Evolutionary conservation across 1,284 basidiomycete species (phyloP).

Genomic region (Malassezia sympodialis): DNA sequence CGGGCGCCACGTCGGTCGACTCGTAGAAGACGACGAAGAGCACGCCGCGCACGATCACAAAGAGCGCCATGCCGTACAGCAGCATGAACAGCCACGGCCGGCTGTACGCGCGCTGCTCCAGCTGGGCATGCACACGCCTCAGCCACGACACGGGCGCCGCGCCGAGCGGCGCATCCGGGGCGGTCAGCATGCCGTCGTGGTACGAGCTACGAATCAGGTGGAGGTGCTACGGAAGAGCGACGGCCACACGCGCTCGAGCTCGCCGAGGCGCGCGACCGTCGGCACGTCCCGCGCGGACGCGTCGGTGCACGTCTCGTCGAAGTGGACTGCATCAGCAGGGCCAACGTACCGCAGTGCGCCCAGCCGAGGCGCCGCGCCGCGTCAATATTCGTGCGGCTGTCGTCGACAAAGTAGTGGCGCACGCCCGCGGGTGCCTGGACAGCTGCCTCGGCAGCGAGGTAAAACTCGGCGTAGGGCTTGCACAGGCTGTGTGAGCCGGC

Average conservation of each 20-base stretch:
- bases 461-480: slow-evolving; percentile 60
- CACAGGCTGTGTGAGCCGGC: slow-evolving; percentile 51
- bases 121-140: neutral
- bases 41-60: neutral
- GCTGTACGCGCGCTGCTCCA: neutral
- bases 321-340: slow-evolving; percentile 21
- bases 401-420: slow-evolving; percentile 42
- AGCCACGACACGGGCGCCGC: neutral
- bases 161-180: neutral
- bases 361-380: slow-evolving; percentile 40
- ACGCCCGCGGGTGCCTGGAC: slow-evolving; percentile 19
- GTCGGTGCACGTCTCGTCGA: slow-evolving; percentile 23
- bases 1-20: neutral
- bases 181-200: neutral
- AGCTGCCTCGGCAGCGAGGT: slow-evolving; percentile 26
- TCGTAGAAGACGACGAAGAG: neutral
- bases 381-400: slow-evolving; percentile 36
- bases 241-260: slow-evolving; percentile 32
- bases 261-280: slow-evolving; percentile 25
- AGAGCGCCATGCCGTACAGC: neutral
- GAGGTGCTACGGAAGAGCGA: slow-evolving; percentile 22
- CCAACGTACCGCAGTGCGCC: slow-evolving; percentile 24
- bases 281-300: slow-evolving; percentile 12
- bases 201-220: neutral
- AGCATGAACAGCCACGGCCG: neutral